Percentiles rank a stretch among this genome's conserved stretches.
Conservation (phyloP, 805 yeast species). For the Kuraishia floccosa region DNA sequence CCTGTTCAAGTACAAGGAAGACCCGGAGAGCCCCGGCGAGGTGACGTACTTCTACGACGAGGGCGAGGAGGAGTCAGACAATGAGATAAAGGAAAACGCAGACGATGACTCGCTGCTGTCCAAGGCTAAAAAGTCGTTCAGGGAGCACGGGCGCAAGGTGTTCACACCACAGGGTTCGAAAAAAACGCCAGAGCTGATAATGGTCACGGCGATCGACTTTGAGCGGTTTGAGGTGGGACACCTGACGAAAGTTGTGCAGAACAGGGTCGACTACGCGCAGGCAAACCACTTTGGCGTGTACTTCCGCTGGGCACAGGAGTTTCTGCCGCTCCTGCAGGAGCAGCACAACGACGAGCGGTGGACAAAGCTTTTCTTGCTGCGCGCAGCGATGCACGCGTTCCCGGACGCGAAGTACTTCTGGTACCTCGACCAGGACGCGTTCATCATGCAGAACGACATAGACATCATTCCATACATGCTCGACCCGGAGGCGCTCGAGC, state of each 20-base stretch:
- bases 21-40: slow-evolving; percentile 22
- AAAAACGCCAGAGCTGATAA: slow-evolving; percentile 50
- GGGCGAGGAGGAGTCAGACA: slow-evolving; percentile 27
- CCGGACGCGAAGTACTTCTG: slow-evolving; percentile 88
- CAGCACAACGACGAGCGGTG: slow-evolving; percentile 39
- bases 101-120: slow-evolving; percentile 26
- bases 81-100: slow-evolving; percentile 37
- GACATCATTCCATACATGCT: slow-evolving; percentile 51
- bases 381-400: slow-evolving; percentile 90
- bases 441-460: slow-evolving; percentile 61
- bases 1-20: slow-evolving; percentile 36
- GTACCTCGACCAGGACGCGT: slow-evolving; percentile 71
- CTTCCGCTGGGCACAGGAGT: slow-evolving; percentile 79
- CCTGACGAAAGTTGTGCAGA: slow-evolving; percentile 63
- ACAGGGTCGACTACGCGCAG: slow-evolving; percentile 83
- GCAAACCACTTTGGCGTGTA: slow-evolving; percentile 73
- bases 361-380: slow-evolving; percentile 51
- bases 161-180: slow-evolving; percentile 22
- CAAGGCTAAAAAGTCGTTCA: slow-evolving; percentile 45
- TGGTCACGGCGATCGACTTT: slow-evolving; percentile 74
- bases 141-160: slow-evolving; percentile 53
- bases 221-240: slow-evolving; percentile 50
- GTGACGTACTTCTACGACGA: slow-evolving; percentile 27
- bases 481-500: slow-evolving; percentile 46
- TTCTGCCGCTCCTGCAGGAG: slow-evolving; percentile 45